Conservation (phyloP, 2,329 filamentous ascomycete genomes). For the Cladosporium oxysporum region DNA sequence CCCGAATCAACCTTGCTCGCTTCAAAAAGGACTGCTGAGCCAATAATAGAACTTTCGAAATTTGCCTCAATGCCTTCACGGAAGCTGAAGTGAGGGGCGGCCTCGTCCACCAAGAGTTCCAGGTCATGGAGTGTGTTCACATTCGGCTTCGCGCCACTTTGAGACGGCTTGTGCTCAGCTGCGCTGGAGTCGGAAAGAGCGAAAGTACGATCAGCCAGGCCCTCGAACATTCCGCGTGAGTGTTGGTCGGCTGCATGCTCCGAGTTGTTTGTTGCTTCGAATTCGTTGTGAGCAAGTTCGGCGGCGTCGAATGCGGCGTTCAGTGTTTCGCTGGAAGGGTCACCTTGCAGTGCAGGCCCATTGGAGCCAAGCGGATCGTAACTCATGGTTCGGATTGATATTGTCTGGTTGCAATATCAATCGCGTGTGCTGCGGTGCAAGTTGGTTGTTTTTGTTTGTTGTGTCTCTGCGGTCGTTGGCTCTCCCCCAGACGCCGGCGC, state of each 20-base stretch:
- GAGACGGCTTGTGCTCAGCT: background rate
- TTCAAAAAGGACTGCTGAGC: conserved; percentile 10
- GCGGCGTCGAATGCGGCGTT: background rate
- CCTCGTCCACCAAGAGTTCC: background rate
- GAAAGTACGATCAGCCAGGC: background rate
- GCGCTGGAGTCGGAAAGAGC: background rate
- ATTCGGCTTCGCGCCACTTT: background rate
- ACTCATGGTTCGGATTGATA: background rate
- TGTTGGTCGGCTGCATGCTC: background rate
- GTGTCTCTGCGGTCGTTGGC: background rate
- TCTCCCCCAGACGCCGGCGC: background rate
- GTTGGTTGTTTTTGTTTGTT: background rate
- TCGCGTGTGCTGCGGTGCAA: background rate
- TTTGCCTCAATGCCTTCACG: background rate
- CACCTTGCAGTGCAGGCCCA: background rate
- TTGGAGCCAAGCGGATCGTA: background rate
- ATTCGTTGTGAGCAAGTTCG: background rate
- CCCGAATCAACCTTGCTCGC: background rate
- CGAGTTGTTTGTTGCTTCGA: background rate
- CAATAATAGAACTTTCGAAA: background rate
- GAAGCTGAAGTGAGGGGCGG: background rate
- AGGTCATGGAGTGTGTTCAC: background rate
- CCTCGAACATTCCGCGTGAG: background rate
- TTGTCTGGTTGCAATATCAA: background rate
- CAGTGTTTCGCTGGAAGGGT: background rate